Conservation (phyloP, 139 green algal genomes). For the Tetradesmus obliquus region DNA sequence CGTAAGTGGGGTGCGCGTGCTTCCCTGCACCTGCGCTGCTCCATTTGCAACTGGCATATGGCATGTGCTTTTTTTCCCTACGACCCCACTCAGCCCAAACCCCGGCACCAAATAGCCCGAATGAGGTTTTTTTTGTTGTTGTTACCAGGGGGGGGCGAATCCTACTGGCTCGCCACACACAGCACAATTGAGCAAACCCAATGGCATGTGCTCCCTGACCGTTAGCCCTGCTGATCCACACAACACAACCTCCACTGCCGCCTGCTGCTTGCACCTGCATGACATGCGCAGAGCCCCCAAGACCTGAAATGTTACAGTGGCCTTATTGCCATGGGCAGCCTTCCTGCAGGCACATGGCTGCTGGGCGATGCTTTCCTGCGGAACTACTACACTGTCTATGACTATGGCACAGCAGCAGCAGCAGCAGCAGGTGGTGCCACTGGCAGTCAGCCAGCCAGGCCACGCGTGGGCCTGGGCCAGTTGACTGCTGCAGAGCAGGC, state of each 20-base stretch:
- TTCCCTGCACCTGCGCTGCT: too few relatives aligned
- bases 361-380: conserved; percentile 16
- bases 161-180: too few relatives aligned
- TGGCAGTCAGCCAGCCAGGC: neutral
- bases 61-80: too few relatives aligned
- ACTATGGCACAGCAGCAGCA: neutral
- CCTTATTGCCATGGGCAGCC: neutral
- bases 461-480: neutral
- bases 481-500: conserved; percentile 16
- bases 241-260: neutral
- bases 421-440: neutral
- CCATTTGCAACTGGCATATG: too few relatives aligned
- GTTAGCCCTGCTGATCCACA: too few relatives aligned
- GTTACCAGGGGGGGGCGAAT: too few relatives aligned
- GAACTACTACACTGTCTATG: conserved; percentile 15
- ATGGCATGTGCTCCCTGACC: too few relatives aligned
- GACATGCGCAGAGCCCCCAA: neutral
- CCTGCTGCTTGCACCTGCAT: neutral
- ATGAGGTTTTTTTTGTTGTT: too few relatives aligned
- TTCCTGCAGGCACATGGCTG: neutral
- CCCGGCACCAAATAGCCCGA: too few relatives aligned
- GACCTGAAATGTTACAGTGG: neutral
- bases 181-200: too few relatives aligned
- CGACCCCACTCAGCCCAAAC: too few relatives aligned
- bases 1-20: too few relatives aligned